Base-by-base conservation (phyloP, 225 moss, liverwort and hornwort genomes). In the Bryoerythrophyllum caledonicum region DNA sequence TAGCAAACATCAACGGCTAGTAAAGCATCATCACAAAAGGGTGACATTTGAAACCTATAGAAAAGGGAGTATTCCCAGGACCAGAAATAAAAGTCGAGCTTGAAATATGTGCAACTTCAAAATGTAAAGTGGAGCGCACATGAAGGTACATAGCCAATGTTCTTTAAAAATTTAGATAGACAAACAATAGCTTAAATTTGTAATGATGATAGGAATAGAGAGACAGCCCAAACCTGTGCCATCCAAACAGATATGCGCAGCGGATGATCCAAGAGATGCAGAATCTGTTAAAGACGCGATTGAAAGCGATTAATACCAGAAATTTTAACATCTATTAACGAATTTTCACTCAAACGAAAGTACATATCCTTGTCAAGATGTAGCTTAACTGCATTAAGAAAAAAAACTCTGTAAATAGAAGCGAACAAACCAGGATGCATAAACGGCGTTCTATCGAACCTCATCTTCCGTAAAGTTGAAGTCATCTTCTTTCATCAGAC, bases 171-270 rank as follows among this genome's bases (percentile, higher is more conserved):
- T 20, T 28, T 7, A n/a, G 20, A 71, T 7, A 28, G 0, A 59
- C 7, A 21, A 32, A 30, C 32, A 21, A 16, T 46, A 60, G 32
- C 20, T 46, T 60, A 48, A 72, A 46, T 58, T 37, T 43, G 43
- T 37, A 14, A 35, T 5, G 30, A 3, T 17, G 52, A 37, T 63
- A 27, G 15, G 1, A 71, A 27, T 46, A 53, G 24, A 54, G 38
- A 63, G 26, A 54, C 10, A 9, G 5, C 6, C 15, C 60, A 41
- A 67, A 89, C 96, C 96, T 94, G 87, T 71, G 93, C 94, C 94
- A 99, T 93, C 97, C 97, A 99, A 51, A 85, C 90, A 76, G 71
- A 84, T 48, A 94, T 90, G 64, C 93, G 84, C 57, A 99, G 74
- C 30, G 97, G 97, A 86, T 93, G 93, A 55, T 99, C 97, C 90